phyloP scores from a whole-genome alignment of 2,329 filamentous ascomycete genomes.

The Colletotrichum sp. region DNA sequence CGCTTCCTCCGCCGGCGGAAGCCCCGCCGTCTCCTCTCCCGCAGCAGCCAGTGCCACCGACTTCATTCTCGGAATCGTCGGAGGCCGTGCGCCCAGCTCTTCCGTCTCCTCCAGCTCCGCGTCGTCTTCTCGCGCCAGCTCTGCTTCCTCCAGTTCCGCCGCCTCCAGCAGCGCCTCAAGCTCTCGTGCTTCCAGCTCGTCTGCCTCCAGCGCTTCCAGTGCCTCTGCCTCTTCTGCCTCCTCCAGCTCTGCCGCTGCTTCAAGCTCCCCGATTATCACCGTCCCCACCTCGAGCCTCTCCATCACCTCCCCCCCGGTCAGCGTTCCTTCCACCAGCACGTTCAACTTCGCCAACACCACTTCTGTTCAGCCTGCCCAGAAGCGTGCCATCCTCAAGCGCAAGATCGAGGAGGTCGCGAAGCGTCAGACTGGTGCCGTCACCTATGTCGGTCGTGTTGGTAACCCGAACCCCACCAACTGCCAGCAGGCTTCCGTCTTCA shows the following conservation, averaged over 20 bases:
- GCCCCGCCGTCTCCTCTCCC: background rate
- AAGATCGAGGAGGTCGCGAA: background rate
- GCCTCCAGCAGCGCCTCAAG: background rate
- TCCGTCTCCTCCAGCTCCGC: background rate
- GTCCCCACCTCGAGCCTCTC: background rate
- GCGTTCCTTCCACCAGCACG: background rate
- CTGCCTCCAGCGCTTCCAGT: background rate
- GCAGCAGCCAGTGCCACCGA: background rate
- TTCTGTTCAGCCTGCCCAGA: background rate
- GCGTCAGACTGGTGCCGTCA: background rate
- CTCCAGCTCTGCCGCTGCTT: background rate
- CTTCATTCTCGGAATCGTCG: background rate
- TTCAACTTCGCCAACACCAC: background rate
- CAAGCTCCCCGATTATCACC: background rate
- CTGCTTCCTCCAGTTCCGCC: background rate
- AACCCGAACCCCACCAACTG: constrained; percentile 2
- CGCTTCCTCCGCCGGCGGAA: background rate
- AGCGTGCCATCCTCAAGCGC: background rate
- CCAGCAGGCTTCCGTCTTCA: constrained; percentile 1
- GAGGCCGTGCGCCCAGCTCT: background rate
- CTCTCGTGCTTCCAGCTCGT: background rate
- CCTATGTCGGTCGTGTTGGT: background rate
- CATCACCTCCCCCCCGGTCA: background rate
- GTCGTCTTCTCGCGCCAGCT: background rate
- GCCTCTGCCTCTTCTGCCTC: background rate